Evolutionary conservation across 83 land plant genomes (phyloP).

Genomic region (Isoetes engelmannii): DNA sequence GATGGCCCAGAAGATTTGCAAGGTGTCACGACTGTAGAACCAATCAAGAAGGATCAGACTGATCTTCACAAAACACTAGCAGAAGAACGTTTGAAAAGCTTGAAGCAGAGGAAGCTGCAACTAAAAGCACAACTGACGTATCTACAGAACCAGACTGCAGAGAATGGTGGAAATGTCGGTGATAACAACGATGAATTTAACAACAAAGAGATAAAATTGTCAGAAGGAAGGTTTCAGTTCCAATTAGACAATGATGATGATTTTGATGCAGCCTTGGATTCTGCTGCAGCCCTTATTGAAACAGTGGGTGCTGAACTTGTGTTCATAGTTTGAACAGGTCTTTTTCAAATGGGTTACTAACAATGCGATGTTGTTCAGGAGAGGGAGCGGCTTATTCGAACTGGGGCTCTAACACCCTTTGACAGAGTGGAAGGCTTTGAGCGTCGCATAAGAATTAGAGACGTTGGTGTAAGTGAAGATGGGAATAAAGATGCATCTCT

Average conservation of each 20-base stretch:
- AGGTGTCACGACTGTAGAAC: not conserved
- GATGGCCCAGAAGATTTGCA: slow-evolving; percentile 12
- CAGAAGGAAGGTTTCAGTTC: slow-evolving; percentile 5
- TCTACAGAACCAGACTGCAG: slow-evolving; percentile 14
- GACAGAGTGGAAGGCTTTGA: slow-evolving; percentile 88
- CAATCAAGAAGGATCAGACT: not conserved
- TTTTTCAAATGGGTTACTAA: too few relatives aligned
- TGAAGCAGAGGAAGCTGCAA: slow-evolving; percentile 45
- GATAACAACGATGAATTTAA: slow-evolving; percentile 33
- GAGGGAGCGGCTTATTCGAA: slow-evolving; percentile 77
- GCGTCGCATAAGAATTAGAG: slow-evolving; percentile 44
- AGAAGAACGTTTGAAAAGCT: slow-evolving; percentile 62
- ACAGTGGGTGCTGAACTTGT: slow-evolving; percentile 44
- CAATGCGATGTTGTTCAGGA: slow-evolving; percentile 36
- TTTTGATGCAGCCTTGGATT: slow-evolving; percentile 76
- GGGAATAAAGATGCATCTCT: slow-evolving; percentile 38
- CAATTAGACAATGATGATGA: slow-evolving; percentile 46
- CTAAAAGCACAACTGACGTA: slow-evolving; percentile 37
- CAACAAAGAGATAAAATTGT: slow-evolving; percentile 25
- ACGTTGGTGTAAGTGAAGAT: slow-evolving; percentile 7
- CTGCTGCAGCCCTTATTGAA: slow-evolving; percentile 78
- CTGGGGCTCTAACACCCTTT: slow-evolving; percentile 86
- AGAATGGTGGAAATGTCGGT: slow-evolving; percentile 10
- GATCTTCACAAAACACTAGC: slow-evolving; percentile 72
- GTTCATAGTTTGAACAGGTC: not conserved